Conservation (phyloP, 176 grass and related monocot species). For the Aegilops tauschii region DNA sequence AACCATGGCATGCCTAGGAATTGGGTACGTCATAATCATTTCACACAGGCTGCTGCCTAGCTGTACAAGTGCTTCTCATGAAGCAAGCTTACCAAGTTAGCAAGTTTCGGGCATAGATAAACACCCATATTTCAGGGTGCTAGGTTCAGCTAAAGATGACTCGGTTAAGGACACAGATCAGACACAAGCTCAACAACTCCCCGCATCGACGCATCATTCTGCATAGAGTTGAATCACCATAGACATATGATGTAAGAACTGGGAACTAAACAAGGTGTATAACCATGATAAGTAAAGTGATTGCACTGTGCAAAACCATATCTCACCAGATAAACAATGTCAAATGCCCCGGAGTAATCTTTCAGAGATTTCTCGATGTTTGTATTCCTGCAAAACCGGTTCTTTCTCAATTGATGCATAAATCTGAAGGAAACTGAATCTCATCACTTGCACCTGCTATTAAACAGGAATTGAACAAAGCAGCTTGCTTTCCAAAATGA, state of each 20-base stretch:
- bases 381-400: conserved; percentile 56
- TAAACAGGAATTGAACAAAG: not conserved
- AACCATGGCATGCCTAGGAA: not conserved
- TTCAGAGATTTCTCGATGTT: conserved; percentile 79
- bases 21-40: not conserved
- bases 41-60: not conserved
- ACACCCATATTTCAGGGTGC: conserved; percentile 1
- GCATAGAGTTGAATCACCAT: conserved; percentile 25
- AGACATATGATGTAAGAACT: not conserved
- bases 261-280: not conserved
- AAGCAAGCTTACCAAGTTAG: conserved; percentile 16
- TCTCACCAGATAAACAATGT: conserved; percentile 80
- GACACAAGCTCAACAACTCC: conserved; percentile 76
- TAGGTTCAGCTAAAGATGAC: conserved; percentile 29
- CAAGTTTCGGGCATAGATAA: not conserved
- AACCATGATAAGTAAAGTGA: not conserved
- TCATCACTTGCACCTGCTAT: not conserved
- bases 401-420: not conserved
- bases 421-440: not conserved
- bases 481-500: not conserved
- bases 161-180: conserved; percentile 45
- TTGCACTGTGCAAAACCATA: not conserved
- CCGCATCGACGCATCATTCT: conserved; percentile 76
- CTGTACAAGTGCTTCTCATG: conserved; percentile 17
- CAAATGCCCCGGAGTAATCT: conserved; percentile 76